A percentile compares a stretch with the other conserved stretches of the same genome.
Evolutionary conservation across 371 early-diverging fungal species (phyloP).

Genomic region (Blakeslea trispora): DNA sequence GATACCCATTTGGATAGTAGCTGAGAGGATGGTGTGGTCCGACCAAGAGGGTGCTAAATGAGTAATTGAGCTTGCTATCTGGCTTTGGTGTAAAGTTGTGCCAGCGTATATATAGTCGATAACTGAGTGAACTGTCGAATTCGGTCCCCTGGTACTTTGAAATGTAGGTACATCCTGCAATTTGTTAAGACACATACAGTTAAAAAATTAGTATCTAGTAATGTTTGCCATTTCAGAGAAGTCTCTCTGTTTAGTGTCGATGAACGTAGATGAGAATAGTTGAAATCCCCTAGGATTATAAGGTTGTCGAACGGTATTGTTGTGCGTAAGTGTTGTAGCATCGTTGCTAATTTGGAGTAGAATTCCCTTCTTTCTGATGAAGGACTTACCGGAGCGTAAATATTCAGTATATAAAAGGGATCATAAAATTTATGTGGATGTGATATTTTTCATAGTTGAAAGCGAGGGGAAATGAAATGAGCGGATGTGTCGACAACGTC

Average conservation of each 20-base stretch:
- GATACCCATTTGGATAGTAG: neutral
- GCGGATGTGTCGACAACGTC: neutral
- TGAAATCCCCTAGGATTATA: too few relatives aligned
- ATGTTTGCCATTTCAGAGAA: neutral
- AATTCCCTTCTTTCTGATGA: neutral
- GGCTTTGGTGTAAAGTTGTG: neutral
- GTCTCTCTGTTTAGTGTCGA: neutral
- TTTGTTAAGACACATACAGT: neutral
- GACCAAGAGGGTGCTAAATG: neutral
- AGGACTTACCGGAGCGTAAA: neutral
- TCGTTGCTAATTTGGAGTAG: neutral
- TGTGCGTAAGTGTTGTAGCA: neutral
- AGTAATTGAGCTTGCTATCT: neutral
- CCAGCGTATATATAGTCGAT: slow-evolving; percentile 4
- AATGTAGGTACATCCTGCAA: neutral
- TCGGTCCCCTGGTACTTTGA: neutral
- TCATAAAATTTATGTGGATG: slow-evolving; percentile 3
- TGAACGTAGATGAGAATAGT: slow-evolving; percentile 1
- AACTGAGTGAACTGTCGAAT: neutral
- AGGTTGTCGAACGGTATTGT: neutral
- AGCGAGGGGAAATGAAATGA: neutral
- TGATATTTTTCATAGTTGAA: slow-evolving; percentile 4
- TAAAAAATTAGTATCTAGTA: neutral
- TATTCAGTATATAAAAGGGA: slow-evolving; percentile 1
- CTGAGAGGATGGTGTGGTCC: slow-evolving; percentile 1